Evolutionary conservation across 2,329 filamentous ascomycete genomes (phyloP), one percentile per base, ranked within the genome.

Genomic region (Colletotrichum falcatum): DNA sequence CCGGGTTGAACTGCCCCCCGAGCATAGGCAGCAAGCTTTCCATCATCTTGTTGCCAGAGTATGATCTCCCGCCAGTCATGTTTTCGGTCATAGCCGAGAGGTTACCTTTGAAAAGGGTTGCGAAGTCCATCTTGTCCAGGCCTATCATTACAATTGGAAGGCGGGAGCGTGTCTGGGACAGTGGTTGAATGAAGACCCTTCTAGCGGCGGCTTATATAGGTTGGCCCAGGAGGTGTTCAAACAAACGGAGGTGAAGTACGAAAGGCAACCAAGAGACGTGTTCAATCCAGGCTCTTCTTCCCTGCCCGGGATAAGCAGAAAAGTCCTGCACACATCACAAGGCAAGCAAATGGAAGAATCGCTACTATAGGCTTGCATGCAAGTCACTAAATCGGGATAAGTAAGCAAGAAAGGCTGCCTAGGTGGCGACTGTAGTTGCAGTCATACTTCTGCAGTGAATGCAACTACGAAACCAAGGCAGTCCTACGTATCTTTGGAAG

Each of bases 1-100:
- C 60, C 26, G 72, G 72, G 49, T 66, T 73, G 60, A 73, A 72
- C 49, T 73, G 72, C n/a, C 72, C 72, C 1, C 72, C 72, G 1
- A 73, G 64, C 51, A 73, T 66, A 9, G 72, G 70, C 12, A 70
- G 30, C 2, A 73, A 64, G 51, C 65, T 70, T 42, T 71, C 69
- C 66, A 71, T 65, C 66, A 71, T 71, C 61, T 71, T 71, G 55
- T 63, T 62, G 53, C 58, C 46, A n/a, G 64, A 30, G 28, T 68
- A 68, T 5, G 60, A 65, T 23, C 28, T 60, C 20, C 60, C 69
- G 48, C 59, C 39, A 3, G 69, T 71, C 61, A 71, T 71, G 33
- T 70, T 71, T 55, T 71, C 66, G 39, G 69, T 54, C 69, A 71
- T 71, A 59, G 65, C 61, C 12, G 69, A 60, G 20, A 71, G 23